Evolutionary conservation across 257 asterid genomes (phyloP).

Genomic region (Solanum habrochaites): DNA sequence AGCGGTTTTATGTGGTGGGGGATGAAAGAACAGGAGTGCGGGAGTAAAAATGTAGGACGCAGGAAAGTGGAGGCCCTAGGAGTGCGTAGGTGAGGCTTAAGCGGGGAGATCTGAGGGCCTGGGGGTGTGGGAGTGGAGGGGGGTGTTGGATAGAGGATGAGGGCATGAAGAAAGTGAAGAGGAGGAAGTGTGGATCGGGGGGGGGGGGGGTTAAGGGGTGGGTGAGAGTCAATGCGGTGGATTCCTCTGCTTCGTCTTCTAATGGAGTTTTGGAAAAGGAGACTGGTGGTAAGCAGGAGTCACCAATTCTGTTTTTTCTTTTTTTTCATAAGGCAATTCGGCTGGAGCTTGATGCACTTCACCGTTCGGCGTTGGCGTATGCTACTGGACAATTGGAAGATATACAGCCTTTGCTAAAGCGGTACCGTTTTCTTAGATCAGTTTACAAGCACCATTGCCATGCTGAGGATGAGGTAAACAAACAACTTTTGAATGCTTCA

Average conservation of each 20-base stretch:
- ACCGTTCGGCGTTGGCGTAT: slow-evolving; percentile 28
- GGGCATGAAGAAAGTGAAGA: too few species aligned
- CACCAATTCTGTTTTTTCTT: slow-evolving; percentile 28
- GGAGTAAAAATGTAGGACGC: too few species aligned
- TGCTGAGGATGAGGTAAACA: slow-evolving; percentile 37
- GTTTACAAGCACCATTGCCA: slow-evolving; percentile 33
- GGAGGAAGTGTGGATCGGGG: too few species aligned
- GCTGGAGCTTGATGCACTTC: slow-evolving; percentile 31
- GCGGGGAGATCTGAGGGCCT: too few species aligned
- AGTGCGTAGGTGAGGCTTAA: too few species aligned
- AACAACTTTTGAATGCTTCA: not conserved
- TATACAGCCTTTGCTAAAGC: slow-evolving; percentile 18
- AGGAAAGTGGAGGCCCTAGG: too few species aligned
- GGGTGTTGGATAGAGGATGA: too few species aligned
- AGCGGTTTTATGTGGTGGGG: slow-evolving; percentile 28
- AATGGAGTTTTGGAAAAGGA: slow-evolving; percentile 11
- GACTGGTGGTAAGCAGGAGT: not conserved
- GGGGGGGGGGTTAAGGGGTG: too few species aligned
- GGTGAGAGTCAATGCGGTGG: slow-evolving; percentile 16
- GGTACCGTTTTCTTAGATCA: slow-evolving; percentile 26
- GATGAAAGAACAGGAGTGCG: too few species aligned
- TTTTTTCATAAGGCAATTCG: slow-evolving; percentile 38
- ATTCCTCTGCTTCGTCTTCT: slow-evolving; percentile 5
- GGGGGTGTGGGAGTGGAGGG: too few species aligned
- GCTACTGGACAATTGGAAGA: slow-evolving; percentile 25